These are phyloP conservation scores for Calonectria fujianensis DNA, from an alignment of 2,329 filamentous ascomycete species.

Conservation along the genomic window DNA sequence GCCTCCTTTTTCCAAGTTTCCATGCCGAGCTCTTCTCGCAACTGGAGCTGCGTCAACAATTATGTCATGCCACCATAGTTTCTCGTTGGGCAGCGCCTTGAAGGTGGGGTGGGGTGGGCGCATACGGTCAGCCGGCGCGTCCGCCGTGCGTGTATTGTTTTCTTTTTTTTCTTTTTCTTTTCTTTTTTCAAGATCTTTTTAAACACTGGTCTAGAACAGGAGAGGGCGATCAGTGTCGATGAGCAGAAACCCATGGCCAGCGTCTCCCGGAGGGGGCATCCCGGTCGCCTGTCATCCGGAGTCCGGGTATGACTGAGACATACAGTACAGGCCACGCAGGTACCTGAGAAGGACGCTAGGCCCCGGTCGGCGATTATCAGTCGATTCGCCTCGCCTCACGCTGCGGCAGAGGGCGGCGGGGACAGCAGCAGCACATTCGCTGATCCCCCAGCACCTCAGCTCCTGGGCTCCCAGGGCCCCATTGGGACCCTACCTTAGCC, in stretches of 20 bases:
- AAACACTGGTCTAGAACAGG: conserved; percentile 17
- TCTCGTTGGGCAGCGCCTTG: conserved; percentile 14
- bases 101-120: conserved; percentile 3
- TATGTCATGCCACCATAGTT: conserved; percentile 18
- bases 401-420: conserved; percentile 19
- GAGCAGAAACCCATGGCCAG: conserved; percentile 9
- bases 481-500: conserved; percentile 27
- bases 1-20: not conserved
- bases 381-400: conserved; percentile 24
- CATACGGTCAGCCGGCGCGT: conserved; percentile 12
- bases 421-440: conserved; percentile 18
- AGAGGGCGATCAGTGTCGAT: conserved; percentile 4
- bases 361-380: conserved; percentile 1
- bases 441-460: conserved; percentile 41
- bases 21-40: not conserved
- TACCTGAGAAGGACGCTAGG: conserved; percentile 41
- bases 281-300: conserved; percentile 45
- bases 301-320: conserved; percentile 44
- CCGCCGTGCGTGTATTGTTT: not conserved
- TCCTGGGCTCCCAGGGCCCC: conserved; percentile 37
- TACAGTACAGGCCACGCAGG: conserved; percentile 44
- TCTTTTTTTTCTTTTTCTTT: not conserved
- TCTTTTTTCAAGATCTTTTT: conserved; percentile 1
- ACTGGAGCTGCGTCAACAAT: not conserved
- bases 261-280: conserved; percentile 22